Evolutionary conservation across 1,139 yeast genomes (phyloP).

Genomic region (Hansenula sp.): DNA sequence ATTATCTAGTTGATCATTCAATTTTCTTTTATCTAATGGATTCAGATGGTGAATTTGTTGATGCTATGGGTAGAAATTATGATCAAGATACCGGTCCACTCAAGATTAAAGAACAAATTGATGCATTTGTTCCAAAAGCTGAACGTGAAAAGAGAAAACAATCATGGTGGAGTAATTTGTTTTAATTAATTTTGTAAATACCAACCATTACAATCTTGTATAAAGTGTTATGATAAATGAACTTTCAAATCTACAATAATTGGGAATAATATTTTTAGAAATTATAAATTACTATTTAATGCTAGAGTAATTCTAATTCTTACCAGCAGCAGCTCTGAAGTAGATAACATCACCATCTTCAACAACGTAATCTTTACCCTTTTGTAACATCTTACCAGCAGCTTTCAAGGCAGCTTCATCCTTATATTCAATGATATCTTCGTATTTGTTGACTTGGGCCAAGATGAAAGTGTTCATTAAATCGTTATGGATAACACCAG

Average conservation of each 20-base stretch:
- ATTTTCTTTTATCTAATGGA: conserved; percentile 96
- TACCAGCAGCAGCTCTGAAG: conserved; percentile 97
- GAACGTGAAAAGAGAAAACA: conserved; percentile 61
- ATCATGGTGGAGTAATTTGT: conserved; percentile 44
- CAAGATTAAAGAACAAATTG: conserved; percentile 71
- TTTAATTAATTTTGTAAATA: conserved; percentile 17
- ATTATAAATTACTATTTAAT: too few relatives aligned
- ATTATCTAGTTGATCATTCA: conserved; percentile 93
- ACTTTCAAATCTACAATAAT: background rate
- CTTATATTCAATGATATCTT: conserved; percentile 76
- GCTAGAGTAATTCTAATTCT: conserved; percentile 39
- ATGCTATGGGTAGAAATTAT: conserved; percentile 89
- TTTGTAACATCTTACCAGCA: conserved; percentile 86
- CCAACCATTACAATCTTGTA: too few relatives aligned
- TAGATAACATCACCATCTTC: conserved; percentile 89
- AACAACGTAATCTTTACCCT: conserved; percentile 97
- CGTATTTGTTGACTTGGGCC: conserved; percentile 82
- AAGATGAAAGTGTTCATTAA: conserved; percentile 72
- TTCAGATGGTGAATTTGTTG: conserved; percentile 92
- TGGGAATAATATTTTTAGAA: too few relatives aligned
- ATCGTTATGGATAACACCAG: conserved; percentile 82
- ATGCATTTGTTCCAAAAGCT: conserved; percentile 67
- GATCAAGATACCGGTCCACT: conserved; percentile 76
- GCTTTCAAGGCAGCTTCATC: conserved; percentile 87
- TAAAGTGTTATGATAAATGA: background rate